Evolutionary conservation across 2,329 filamentous ascomycete species (phyloP).

Genomic region (Fusarium camptoceras): DNA sequence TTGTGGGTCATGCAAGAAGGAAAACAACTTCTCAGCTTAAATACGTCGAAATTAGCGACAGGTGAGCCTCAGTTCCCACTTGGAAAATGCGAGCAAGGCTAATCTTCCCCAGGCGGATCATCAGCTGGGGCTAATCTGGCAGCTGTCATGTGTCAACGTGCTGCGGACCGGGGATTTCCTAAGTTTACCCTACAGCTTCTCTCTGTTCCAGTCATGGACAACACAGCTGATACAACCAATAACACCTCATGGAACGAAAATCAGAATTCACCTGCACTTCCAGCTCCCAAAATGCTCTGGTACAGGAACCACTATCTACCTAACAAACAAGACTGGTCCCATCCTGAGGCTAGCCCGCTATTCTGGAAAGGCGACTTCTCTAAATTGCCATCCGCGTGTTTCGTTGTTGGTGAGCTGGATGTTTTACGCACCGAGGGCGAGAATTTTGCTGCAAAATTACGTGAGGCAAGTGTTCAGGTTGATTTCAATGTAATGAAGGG

Average conservation of each 20-base stretch:
- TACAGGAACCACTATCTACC: slow-evolving; percentile 15
- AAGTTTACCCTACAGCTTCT: slow-evolving; percentile 18
- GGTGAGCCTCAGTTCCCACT: neutral
- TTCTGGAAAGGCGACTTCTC: slow-evolving; percentile 17
- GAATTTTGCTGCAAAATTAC: slow-evolving; percentile 4
- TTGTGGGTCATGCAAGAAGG: neutral
- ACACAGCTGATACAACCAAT: neutral
- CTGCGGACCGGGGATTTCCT: neutral
- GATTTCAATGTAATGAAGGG: slow-evolving; percentile 17
- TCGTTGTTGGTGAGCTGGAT: slow-evolving; percentile 17
- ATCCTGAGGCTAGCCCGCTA: neutral
- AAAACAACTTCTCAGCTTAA: fast-evolving
- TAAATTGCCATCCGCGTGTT: slow-evolving; percentile 12
- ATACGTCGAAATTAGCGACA: neutral
- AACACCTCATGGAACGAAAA: slow-evolving; percentile 17
- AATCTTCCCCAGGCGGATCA: neutral
- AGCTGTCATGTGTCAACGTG: slow-evolving; percentile 22
- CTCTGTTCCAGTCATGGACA: slow-evolving; percentile 18
- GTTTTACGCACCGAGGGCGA: slow-evolving; percentile 3
- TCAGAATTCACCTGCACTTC: neutral
- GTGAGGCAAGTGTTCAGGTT: neutral
- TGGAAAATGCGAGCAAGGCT: fast-evolving
- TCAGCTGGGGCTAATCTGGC: slow-evolving; percentile 20
- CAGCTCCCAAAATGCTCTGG: slow-evolving; percentile 18
- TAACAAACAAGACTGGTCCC: neutral